Conservation (phyloP, 352 stramenopile species). For the Aphanomyces euteiches region DNA sequence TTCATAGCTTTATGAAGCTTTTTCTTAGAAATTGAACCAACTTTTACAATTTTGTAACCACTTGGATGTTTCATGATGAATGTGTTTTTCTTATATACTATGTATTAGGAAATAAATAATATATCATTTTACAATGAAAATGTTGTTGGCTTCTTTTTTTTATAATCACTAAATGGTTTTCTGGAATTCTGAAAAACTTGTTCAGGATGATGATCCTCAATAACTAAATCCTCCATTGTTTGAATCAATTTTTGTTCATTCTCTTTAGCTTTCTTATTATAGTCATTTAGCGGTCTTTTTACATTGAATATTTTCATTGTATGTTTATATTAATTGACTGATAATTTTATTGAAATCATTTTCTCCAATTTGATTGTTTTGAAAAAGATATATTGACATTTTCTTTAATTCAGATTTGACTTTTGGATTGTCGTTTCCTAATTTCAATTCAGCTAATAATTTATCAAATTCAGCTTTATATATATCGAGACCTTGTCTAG, state of each 20-base stretch:
- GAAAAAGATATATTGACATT: background rate
- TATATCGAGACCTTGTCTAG: background rate
- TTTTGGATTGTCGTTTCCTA: background rate
- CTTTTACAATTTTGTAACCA: constrained; percentile 3
- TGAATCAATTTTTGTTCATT: constrained; percentile 3
- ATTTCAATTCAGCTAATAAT: background rate
- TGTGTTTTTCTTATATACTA: background rate
- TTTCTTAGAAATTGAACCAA: background rate
- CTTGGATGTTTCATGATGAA: background rate
- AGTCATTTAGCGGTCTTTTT: background rate
- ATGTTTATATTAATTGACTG: background rate
- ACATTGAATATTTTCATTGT: background rate
- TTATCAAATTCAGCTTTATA: constrained; percentile 7
- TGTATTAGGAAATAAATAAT: background rate
- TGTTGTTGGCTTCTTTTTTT: too few relatives aligned
- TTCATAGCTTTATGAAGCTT: background rate
- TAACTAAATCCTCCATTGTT: background rate
- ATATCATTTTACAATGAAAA: background rate
- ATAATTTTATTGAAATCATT: background rate
- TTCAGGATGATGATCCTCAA: background rate
- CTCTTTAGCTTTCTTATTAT: background rate
- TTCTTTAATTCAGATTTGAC: background rate
- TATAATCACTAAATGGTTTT: too few relatives aligned
- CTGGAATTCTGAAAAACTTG: too few relatives aligned
- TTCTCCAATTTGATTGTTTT: background rate